Conservation (phyloP, 164 flowering plant genomes). For the Vitis amurensis region DNA sequence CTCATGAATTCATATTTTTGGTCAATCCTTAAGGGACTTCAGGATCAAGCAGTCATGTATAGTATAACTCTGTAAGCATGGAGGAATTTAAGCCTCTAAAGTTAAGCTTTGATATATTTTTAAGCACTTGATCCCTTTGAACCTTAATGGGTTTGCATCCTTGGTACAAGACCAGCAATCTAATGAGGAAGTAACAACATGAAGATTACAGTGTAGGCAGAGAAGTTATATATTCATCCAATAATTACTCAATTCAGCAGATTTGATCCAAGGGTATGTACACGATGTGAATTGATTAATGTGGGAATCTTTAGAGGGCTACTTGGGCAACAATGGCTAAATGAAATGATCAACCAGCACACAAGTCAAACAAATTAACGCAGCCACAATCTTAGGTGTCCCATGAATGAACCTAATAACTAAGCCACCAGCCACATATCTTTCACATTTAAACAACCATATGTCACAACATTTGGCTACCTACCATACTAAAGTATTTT, state of each 20-base stretch:
- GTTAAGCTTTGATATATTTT: background rate
- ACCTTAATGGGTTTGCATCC: too few relatives aligned
- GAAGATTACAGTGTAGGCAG: too few relatives aligned
- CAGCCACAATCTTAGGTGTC: background rate
- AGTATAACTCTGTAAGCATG: background rate
- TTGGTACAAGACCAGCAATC: too few relatives aligned
- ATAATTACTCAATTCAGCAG: too few relatives aligned
- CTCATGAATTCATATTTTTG: background rate
- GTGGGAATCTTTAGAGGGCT: background rate
- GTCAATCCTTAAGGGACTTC: background rate
- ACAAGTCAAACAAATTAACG: too few relatives aligned
- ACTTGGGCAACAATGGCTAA: background rate
- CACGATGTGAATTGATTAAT: too few relatives aligned
- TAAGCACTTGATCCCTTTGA: background rate
- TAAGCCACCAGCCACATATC: background rate
- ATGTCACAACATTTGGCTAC: background rate
- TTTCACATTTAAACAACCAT: background rate
- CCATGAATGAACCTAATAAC: conserved; percentile 1
- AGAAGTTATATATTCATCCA: too few relatives aligned
- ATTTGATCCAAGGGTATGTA: too few relatives aligned
- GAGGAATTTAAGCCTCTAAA: background rate
- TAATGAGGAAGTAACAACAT: too few relatives aligned
- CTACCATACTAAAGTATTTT: background rate
- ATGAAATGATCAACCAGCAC: background rate
- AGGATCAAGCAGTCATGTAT: too few relatives aligned